phyloP scores from a whole-genome alignment of 2,329 filamentous ascomycete genomes.

The Hypoxylon sp. region DNA sequence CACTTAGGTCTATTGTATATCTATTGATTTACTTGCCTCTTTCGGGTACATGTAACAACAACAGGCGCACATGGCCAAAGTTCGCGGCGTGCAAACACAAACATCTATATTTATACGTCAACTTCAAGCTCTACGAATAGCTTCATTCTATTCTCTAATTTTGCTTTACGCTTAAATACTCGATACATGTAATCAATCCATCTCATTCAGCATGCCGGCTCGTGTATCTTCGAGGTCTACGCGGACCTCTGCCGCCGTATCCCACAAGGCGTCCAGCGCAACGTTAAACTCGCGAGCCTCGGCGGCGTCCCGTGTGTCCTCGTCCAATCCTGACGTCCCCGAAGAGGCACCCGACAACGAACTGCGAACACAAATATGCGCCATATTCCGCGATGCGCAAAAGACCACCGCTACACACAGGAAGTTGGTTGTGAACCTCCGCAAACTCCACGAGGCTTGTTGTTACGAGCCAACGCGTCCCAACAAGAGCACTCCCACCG shows the following conservation, averaged over 20 bases:
- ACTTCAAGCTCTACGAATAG: not conserved
- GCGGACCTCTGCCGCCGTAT: conserved; percentile 61
- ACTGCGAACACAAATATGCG: conserved; percentile 80
- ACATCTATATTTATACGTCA: conserved; percentile 11
- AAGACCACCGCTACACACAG: conserved; percentile 90
- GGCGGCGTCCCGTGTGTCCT: conserved; percentile 64
- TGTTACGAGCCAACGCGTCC: conserved; percentile 72
- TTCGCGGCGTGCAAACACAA: conserved; percentile 21
- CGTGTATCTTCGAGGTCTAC: conserved; percentile 64
- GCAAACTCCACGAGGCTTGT: conserved; percentile 92
- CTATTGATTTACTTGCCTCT: conserved; percentile 39
- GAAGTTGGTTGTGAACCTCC: conserved; percentile 87
- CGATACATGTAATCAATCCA: conserved; percentile 34
- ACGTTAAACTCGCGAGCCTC: conserved; percentile 61
- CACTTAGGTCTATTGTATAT: conserved; percentile 29
- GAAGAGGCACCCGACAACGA: conserved; percentile 79
- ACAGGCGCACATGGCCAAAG: conserved; percentile 3
- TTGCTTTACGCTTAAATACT: conserved; percentile 30
- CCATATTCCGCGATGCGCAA: conserved; percentile 85
- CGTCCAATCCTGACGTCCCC: conserved; percentile 68
- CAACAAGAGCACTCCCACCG: conserved; percentile 69
- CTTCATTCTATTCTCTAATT: conserved; percentile 6
- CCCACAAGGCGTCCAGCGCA: conserved; percentile 59
- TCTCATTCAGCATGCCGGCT: conserved; percentile 62
- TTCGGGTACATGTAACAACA: conserved; percentile 16